A percentile compares a stretch with the other conserved stretches of the same genome.
These are phyloP conservation scores for Aspergillus sp. DNA, from an alignment of 2,329 filamentous ascomycete genomes.

Conservation along the genomic window DNA sequence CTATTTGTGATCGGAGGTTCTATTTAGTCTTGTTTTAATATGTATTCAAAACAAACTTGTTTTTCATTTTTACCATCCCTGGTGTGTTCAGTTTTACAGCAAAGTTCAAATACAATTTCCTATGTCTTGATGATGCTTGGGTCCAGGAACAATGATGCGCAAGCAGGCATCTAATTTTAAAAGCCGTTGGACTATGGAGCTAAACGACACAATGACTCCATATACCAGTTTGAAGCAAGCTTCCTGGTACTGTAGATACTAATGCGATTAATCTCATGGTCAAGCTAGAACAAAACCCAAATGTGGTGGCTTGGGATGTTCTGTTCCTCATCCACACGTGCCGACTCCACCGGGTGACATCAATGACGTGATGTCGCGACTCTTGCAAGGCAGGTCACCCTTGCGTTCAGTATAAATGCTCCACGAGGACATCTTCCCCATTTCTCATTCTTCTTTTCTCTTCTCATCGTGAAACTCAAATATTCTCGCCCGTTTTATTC, in stretches of 20 bases:
- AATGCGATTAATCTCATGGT: background rate
- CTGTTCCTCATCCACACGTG: slow-evolving; percentile 4
- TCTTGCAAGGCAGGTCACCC: slow-evolving; percentile 8
- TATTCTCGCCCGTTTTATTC: background rate
- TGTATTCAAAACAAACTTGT: slow-evolving; percentile 32
- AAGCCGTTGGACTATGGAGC: background rate
- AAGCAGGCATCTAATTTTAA: background rate
- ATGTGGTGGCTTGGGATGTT: slow-evolving; percentile 6
- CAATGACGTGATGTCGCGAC: slow-evolving; percentile 31
- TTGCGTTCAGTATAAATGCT: background rate
- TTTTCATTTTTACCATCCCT: slow-evolving; percentile 13
- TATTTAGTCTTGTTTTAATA: slow-evolving; percentile 23
- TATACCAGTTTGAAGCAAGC: too few relatives aligned
- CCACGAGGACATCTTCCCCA: too few relatives aligned
- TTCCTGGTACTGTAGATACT: background rate
- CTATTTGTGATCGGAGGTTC: slow-evolving; percentile 13
- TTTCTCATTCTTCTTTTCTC: background rate
- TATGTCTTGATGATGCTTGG: slow-evolving; percentile 7
- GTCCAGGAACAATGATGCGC: too few relatives aligned
- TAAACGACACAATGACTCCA: too few relatives aligned
- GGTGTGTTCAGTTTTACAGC: slow-evolving; percentile 26
- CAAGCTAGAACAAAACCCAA: background rate
- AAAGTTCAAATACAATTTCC: slow-evolving; percentile 20
- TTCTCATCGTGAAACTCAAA: background rate
- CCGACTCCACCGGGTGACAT: slow-evolving; percentile 13